Conservation (phyloP, 2,329 filamentous ascomycete genomes). For the Didymosphaeria variabile region DNA sequence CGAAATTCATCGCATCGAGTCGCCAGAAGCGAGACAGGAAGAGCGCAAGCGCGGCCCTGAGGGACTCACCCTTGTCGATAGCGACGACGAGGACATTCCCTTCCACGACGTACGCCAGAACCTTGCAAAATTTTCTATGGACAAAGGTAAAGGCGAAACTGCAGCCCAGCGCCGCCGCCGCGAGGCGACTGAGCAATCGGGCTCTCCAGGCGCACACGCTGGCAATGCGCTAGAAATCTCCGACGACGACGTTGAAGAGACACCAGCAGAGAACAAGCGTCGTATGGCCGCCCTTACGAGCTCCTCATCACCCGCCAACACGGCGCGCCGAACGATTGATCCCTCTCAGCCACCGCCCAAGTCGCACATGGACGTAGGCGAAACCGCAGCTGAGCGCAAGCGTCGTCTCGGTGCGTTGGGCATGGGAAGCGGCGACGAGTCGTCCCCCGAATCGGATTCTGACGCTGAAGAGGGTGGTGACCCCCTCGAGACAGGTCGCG, state of each 20-base stretch:
- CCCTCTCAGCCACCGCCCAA: slow-evolving; percentile 29
- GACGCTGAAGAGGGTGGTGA: slow-evolving; percentile 47
- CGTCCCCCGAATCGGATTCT: slow-evolving; percentile 38
- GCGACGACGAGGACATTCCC: slow-evolving; percentile 56
- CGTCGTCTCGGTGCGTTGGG: slow-evolving; percentile 79
- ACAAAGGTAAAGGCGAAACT: slow-evolving; percentile 41
- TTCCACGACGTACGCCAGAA: slow-evolving; percentile 57
- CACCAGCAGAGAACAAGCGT: slow-evolving; percentile 27
- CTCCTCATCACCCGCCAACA: slow-evolving; percentile 24
- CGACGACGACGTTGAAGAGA: slow-evolving; percentile 48
- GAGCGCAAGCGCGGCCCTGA: slow-evolving; percentile 43
- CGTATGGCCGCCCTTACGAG: slow-evolving; percentile 26
- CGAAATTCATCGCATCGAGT: slow-evolving; percentile 43
- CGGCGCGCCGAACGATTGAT: slow-evolving; percentile 18
- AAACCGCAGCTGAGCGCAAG: slow-evolving; percentile 78
- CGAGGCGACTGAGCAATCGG: slow-evolving; percentile 37
- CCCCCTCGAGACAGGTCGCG: slow-evolving; percentile 46
- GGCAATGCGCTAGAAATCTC: slow-evolving; percentile 30
- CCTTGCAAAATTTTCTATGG: slow-evolving; percentile 38
- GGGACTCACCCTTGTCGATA: slow-evolving; percentile 56
- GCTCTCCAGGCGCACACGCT: slow-evolving; percentile 1
- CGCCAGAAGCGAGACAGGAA: slow-evolving; percentile 35
- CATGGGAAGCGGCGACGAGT: slow-evolving; percentile 49
- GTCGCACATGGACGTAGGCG: slow-evolving; percentile 57
- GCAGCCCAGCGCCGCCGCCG: slow-evolving; percentile 56